These are phyloP conservation scores for Xylaria sp. DNA, from an alignment of 2,329 filamentous ascomycete species.

Conservation along the genomic window DNA sequence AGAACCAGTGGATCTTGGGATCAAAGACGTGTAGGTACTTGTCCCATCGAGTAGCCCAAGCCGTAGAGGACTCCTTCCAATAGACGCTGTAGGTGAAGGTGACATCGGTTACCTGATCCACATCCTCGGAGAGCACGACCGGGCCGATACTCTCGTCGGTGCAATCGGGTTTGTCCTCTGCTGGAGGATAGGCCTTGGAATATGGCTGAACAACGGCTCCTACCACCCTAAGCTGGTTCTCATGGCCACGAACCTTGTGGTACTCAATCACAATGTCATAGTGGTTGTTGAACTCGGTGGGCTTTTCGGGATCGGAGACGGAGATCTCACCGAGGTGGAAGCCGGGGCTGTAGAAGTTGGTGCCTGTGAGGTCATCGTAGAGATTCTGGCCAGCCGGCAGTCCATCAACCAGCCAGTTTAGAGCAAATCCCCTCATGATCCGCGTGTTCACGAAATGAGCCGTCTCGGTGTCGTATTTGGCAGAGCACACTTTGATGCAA, in stretches of 20 bases:
- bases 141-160: conserved; percentile 62
- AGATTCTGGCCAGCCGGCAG: conserved; percentile 89
- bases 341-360: conserved; percentile 89
- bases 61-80: conserved; percentile 85
- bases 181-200: conserved; percentile 69
- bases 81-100: conserved; percentile 92
- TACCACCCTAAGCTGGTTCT: conserved; percentile 84
- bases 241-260: conserved; percentile 76
- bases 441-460: conserved; percentile 83
- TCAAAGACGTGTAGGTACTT: conserved; percentile 98
- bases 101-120: conserved; percentile 67
- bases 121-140: conserved; percentile 72
- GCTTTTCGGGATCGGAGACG: conserved; percentile 60
- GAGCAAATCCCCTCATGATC: conserved; percentile 86
- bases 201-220: conserved; percentile 88
- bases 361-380: conserved; percentile 78
- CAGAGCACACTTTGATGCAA: conserved; percentile 82
- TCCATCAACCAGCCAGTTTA: conserved; percentile 97
- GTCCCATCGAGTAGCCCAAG: conserved; percentile 98
- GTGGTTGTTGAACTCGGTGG: conserved; percentile 85
- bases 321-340: conserved; percentile 78
- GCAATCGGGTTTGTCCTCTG: conserved; percentile 70
- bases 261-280: conserved; percentile 96
- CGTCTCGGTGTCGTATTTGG: conserved; percentile 71
- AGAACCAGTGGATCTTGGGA: conserved; percentile 99